Evolutionary conservation across 169 alveolate species (phyloP), one percentile per base, ranked within the genome.

Genomic region (Cyclospora cayetanensis): DNA sequence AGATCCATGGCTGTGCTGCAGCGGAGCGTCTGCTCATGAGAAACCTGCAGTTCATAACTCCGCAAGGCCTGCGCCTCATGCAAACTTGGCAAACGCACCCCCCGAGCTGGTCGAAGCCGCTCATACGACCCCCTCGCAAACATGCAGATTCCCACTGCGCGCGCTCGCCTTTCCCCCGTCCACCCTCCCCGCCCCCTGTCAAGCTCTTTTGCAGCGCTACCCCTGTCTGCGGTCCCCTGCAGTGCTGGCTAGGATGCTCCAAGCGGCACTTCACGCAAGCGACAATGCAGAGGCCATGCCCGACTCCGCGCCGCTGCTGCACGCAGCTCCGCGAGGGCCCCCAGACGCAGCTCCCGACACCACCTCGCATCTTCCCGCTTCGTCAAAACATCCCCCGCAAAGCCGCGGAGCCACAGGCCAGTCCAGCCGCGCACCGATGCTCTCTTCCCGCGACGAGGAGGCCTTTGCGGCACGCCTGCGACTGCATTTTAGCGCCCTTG

Each of bases 141-240:
- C 55, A n/a, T n/a, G 12, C 43, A 68, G 74, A 37, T 39, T 27
- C 53, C 55, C 46, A 7, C 74, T 65, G 63, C 84, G 74, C 43
- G 63, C 72, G 25, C 43, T 85, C 43, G 84, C 84, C 35, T 66
- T 63, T 53, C 83, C 82, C 35, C 29, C 91, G 31, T 3, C 72
- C 25, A 29, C 42, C 85, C 27, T 65, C 42, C 72, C 72, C 4
- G 74, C 68, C 22, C 5, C 84, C 72, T 42, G 84, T 52, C 46
- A 39, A 39, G 39, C 52, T 70, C 63, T 80, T 50, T 37, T 86
- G 35, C 70, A 53, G 85, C 92, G 42, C 29, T 65, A 50, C 39
- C 93, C 93, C 25, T 82, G 74, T 41, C 90, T 89, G 43, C 93
- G 93, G 31, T 72, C 93, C 1, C 93, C 93, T 12, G 83, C 31